Base-by-base conservation (phyloP, 2,329 filamentous ascomycete species). In the Xylaria polymorpha region DNA sequence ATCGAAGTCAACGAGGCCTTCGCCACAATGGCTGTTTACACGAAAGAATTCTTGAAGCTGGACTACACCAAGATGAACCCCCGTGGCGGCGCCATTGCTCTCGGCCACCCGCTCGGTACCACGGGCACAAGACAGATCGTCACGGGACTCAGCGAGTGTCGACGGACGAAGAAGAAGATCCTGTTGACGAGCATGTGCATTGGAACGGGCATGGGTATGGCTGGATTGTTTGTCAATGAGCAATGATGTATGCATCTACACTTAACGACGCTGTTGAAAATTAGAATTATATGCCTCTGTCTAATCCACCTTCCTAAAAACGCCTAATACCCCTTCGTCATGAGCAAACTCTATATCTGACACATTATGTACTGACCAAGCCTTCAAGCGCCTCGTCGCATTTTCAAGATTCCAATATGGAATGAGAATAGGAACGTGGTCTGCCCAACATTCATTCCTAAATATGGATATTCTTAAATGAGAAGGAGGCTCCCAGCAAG, bases 1-100 rank as follows among this genome's bases (percentile, higher is more conserved):
- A 86, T 95, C 75, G 96, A 98, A 87, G 83, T 99, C 79, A 99
- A 99, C 85, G 96, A 99, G 87, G 96, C 96, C 1, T 99, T 99
- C 77, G 95, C 94, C 25, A 96, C 92, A 61, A 98, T 98, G 96
- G 94, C 94, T 1, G 94, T 98, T 37, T 98, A 98, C 87, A 97
- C 94, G 83, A 83, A 92, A 64, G 86, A 94, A 76, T 88, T 84
- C 73, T 86, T 96, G 60, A 88, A 88, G 73, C 83, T 95, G 60
- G 90, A 92, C 78, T 88, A 87, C 81, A 81, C 86, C 76, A 95
- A 94, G 88, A 88, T 96, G 86, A 96, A 96, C 83, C 87, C 91
- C 32, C 86, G 92, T 69, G 93, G 93, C 74, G 93, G 93, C 72
- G 93, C 93, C 73, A 95, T 96, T 78, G 93, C 93, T 3, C 85